phyloP scores from a whole-genome alignment of 768 basidiomycete species.

The Kwoniella shandongensis region DNA sequence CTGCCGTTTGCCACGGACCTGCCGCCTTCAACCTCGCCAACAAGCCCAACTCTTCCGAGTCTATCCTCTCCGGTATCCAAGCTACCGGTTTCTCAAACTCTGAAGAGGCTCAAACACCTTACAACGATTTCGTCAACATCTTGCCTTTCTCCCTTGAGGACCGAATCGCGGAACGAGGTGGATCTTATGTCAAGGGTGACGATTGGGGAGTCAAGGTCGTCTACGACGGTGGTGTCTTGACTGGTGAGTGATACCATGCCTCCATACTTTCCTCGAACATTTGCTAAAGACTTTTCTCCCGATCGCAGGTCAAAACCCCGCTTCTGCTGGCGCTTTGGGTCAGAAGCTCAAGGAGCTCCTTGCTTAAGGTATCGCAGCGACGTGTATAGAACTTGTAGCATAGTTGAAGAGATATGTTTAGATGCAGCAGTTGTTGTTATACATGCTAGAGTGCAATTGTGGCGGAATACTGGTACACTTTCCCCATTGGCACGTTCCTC shows the following conservation, averaged over 20 bases:
- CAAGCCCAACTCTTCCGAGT: conserved; percentile 61
- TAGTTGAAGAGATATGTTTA: too few relatives aligned
- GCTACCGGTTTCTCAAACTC: conserved; percentile 70
- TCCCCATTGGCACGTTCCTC: too few relatives aligned
- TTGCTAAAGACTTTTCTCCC: neutral
- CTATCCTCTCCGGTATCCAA: conserved; percentile 64
- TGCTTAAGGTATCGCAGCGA: neutral
- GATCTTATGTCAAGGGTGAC: conserved; percentile 61
- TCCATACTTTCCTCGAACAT: neutral
- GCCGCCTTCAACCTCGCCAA: conserved; percentile 64
- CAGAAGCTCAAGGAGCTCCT: conserved; percentile 63
- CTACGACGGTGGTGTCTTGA: conserved; percentile 34
- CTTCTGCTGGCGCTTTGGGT: conserved; percentile 62
- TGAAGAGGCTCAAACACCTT: conserved; percentile 63
- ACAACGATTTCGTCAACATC: conserved; percentile 51
- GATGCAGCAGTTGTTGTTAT: too few relatives aligned
- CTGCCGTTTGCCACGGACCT: conserved; percentile 79
- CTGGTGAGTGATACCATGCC: conserved; percentile 23
- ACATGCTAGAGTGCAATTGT: too few relatives aligned
- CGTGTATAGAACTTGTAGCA: neutral
- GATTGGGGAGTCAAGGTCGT: conserved; percentile 62
- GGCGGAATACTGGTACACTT: too few relatives aligned
- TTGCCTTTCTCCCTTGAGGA: conserved; percentile 66
- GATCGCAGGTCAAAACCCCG: conserved; percentile 71
- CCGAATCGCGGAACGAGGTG: conserved; percentile 37